Base-by-base conservation (phyloP, 2,329 filamentous ascomycete species). In the Fusarium caatingaense region DNA sequence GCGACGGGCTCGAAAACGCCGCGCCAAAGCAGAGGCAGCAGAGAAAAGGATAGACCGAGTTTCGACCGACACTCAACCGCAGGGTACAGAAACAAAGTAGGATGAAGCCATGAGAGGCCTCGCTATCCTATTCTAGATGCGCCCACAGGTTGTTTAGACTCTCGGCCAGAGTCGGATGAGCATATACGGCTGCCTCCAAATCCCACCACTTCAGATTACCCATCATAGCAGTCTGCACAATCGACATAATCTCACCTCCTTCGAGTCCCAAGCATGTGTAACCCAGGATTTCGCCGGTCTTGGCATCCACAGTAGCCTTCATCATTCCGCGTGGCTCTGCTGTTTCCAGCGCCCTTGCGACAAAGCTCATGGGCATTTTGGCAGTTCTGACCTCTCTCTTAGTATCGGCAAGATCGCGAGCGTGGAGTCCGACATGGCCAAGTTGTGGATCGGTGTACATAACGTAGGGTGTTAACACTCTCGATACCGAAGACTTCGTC, bases 1-100 rank as follows among this genome's bases (percentile, higher is more conserved):
- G 56, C 84, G 91, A 40, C 82, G 91, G 60, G 86, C 85, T 37
- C 81, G 84, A 60, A 89, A 89, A 80, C 84, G 77, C 78, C 80
- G 85, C 37, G 82, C 83, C 27, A 88, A 87, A 76, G 81, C 80
- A 2, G 81, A 81, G 64, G 78, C 76, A 6, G 78, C 77, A 15
- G 74, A 75, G 21, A 81, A 78, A 69, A 73, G 73, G 54, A 73
- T 74, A 34, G 61, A 59, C 16, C 62, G 46, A 45, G 27, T 56
- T 23, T 37, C 45, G n/a, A 11, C 30, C 51, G 56, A 13, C 45
- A 56, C 23, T 44, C 62, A 65, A 23, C 25, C 48, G 46, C 42
- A 63, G 37, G 42, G 44, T 34, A 48, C 60, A 25, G 47, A 41
- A 21, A 56, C 9, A 12, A 45, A 27, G 16, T 8, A 20, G 16